Evolutionary conservation across 2,329 filamentous ascomycete species (phyloP), one percentile per base, ranked within the genome.

Genomic region (Apiospora rasikravindrae): DNA sequence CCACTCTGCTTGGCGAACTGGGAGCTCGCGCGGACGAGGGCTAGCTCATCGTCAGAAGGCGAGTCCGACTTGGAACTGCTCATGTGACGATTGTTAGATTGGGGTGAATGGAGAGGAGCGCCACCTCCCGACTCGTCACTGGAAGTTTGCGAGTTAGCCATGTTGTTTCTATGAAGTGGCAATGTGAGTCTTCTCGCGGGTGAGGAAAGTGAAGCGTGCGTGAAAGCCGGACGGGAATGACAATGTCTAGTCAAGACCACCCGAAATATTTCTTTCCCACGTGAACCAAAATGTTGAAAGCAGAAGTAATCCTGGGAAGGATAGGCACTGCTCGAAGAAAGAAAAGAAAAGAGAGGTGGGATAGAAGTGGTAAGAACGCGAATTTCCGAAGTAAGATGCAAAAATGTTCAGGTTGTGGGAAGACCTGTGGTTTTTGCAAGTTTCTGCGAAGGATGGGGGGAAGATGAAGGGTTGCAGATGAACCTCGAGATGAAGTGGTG

Each of bases 1-100:
- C 37, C 37, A n/a, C 68, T 24, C 19, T 42, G 68, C n/a, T 68
- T 68, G 49, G 67, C 47, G 24, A 73, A 73, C 45, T 67, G 24
- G 6, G 57, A 40, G 64, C 72, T 72, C 26, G 76, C 76, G 51
- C 73, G 73, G n/a, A 77, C 74, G 14, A 78, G 73, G 8, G 76
- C 76, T 57, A 72, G 51, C 70, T 75, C 74, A 24, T 78, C 76
- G 29, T 78, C 76, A 19, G 74, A 64, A 0, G 75, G 73, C 1
- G 73, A 69, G 42, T 73, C 49, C 22, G 70, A 49, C 33, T 67
- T 72, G n/a, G 67, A 40, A 22, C 24, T 26, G n/a, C n/a, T 45
- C 26, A 19, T 42, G 4, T 40, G 10, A 26, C 26, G 45, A 22
- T 29, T 57, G 8, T 14, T 33, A 8, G 74, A 70, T 33, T 75